Conservation (phyloP, 2,329 filamentous ascomycete species). For the Sordariomycetes sp. region DNA sequence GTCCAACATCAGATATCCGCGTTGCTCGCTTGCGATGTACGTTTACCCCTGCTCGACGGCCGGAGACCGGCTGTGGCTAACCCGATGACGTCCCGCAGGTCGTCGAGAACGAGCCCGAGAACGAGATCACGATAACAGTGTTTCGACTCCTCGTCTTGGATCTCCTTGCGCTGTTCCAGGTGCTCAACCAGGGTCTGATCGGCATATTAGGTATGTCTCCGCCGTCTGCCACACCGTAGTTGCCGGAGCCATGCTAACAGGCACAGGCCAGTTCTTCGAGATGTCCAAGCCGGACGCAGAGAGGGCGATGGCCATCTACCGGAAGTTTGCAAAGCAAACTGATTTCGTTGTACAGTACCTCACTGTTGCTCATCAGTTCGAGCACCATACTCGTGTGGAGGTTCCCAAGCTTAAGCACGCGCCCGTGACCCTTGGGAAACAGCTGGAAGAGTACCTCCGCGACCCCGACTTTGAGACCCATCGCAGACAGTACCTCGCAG, state of each 20-base stretch:
- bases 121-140: constrained; percentile 91
- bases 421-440: constrained; percentile 78
- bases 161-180: constrained; percentile 80
- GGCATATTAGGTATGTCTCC: constrained; percentile 71
- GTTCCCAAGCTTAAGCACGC: constrained; percentile 97
- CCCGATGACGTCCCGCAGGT: constrained; percentile 33
- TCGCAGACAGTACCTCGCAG: constrained; percentile 79
- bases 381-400: constrained; percentile 83
- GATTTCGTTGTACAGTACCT: constrained; percentile 88
- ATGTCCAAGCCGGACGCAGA: constrained; percentile 94
- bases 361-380: constrained; percentile 75
- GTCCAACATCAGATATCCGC: constrained; percentile 83
- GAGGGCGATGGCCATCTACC: constrained; percentile 83
- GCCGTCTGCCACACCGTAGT: too few relatives aligned
- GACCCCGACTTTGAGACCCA: constrained; percentile 95
- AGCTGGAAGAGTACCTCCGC: constrained; percentile 87
- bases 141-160: constrained; percentile 88
- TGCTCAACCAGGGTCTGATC: constrained; percentile 94
- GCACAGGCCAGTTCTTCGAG: constrained; percentile 86
- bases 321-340: constrained; percentile 83
- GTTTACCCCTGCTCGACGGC: constrained; percentile 20
- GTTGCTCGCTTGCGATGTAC: constrained; percentile 79
- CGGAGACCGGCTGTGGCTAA: constrained; percentile 5
- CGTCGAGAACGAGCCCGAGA: constrained; percentile 79
- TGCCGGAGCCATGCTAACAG: neutral